A percentile compares a stretch with the other conserved stretches of the same genome.
Conservation (phyloP, 1,284 basidiomycete species). For the Tylopilus sp. region DNA sequence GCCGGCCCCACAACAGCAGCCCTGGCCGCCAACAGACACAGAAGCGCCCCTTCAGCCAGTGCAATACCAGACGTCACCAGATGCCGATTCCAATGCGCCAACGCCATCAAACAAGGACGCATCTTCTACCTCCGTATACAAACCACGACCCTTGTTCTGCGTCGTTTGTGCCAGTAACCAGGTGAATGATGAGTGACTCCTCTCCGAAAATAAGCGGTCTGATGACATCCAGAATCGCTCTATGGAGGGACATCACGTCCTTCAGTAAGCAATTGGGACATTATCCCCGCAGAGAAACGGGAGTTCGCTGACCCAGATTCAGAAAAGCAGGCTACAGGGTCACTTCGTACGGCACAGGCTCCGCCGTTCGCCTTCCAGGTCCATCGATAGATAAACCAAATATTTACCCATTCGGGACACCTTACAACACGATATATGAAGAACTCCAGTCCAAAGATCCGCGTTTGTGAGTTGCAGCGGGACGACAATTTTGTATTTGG, state of each 20-base stretch:
- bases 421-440: slow-evolving; percentile 94
- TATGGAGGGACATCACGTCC: slow-evolving; percentile 96
- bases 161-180: slow-evolving; percentile 99
- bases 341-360: slow-evolving; percentile 94
- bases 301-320: slow-evolving; percentile 9
- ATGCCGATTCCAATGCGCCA: slow-evolving; percentile 6
- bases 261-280: slow-evolving; percentile 68
- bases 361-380: slow-evolving; percentile 93
- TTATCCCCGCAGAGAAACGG: neutral
- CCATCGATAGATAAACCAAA: slow-evolving; percentile 97
- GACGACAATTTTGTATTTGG: slow-evolving; percentile 3
- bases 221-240: slow-evolving; percentile 79
- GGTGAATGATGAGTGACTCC: slow-evolving; percentile 43
- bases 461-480: slow-evolving; percentile 59
- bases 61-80: slow-evolving; percentile 18
- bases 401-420: slow-evolving; percentile 97
- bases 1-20: slow-evolving; percentile 38
- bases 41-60: slow-evolving; percentile 13
- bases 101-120: slow-evolving; percentile 9
- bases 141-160: slow-evolving; percentile 81
- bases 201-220: slow-evolving; percentile 7
- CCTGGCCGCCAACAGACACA: slow-evolving; percentile 26
- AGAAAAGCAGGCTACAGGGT: slow-evolving; percentile 90
- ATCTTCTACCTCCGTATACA: slow-evolving; percentile 39
- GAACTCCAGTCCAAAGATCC: slow-evolving; percentile 88